Base-by-base conservation (phyloP, 805 yeast species). In the Candida sanyiensis region DNA sequence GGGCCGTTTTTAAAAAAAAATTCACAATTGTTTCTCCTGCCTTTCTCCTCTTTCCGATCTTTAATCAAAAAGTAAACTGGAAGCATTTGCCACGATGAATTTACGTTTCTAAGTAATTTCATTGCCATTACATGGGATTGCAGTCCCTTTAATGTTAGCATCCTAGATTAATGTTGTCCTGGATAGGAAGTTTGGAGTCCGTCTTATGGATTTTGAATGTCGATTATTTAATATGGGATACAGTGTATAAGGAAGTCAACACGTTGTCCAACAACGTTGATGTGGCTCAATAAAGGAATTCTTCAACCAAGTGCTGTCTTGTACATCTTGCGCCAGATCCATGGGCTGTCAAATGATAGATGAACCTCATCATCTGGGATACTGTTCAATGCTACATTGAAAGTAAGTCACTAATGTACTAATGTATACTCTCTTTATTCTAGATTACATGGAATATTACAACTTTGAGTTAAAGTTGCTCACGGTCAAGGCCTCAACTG, bases 401-500 rank as follows among this genome's bases (percentile, higher is more conserved):
- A n/a, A n/a, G n/a, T n/a, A n/a, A n/a, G n/a, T n/a, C n/a, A n/a
- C n/a, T n/a, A n/a, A n/a, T n/a, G n/a, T n/a, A n/a, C n/a, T n/a
- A n/a, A n/a, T n/a, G n/a, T n/a, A n/a, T n/a, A n/a, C n/a, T n/a
- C n/a, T n/a, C n/a, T n/a, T n/a, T n/a, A n/a, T n/a, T n/a, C n/a
- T n/a, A n/a, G n/a, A n/a, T n/a, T n/a, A n/a, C n/a, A n/a, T n/a
- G 13, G n/a, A 13, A 12, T n/a, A 12, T 39, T 31, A 53, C 24
- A 53, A 24, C 42, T 54, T 54, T 12, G 54, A 39, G 2, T 33
- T 42, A 33, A 45, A 45, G 37, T 45, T 44, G 7, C 28, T 28
- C 3, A 48, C 37, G n/a, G 53, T 55, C 20, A 62, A 46, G 7
- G 54, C 56, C 39, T 61, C 59, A 28, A 58, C 40, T 6, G 94